These are phyloP conservation scores for Penicillium maclennaniae DNA, from an alignment of 495 filamentous ascomycete species.

Conservation along the genomic window DNA sequence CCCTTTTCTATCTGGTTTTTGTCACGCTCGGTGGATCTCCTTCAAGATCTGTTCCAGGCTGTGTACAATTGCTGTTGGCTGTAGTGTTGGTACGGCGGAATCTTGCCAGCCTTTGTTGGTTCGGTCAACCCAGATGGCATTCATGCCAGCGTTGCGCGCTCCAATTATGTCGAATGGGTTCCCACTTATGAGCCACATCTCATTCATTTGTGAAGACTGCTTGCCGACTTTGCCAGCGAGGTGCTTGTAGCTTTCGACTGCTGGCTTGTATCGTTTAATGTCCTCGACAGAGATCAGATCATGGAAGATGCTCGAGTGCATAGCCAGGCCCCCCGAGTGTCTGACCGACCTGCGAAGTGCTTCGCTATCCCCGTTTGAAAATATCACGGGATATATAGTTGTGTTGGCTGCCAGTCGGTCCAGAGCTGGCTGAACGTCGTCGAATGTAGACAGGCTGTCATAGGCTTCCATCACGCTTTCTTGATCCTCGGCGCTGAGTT, in stretches of 20 bases:
- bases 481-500: conserved; percentile 39
- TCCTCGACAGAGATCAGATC: conserved; percentile 61
- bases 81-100: conserved; percentile 20
- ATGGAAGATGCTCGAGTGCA: conserved; percentile 47
- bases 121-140: conserved; percentile 69
- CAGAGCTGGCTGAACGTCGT: conserved; percentile 58
- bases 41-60: conserved; percentile 29
- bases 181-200: conserved; percentile 69
- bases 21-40: conserved; percentile 15
- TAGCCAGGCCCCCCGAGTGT: conserved; percentile 52
- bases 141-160: conserved; percentile 44
- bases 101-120: conserved; percentile 42
- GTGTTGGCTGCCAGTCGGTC: conserved; percentile 35
- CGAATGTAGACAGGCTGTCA: conserved; percentile 63
- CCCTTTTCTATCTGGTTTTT: conserved; percentile 1
- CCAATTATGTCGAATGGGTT: conserved; percentile 79
- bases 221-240: conserved; percentile 53
- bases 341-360: conserved; percentile 59
- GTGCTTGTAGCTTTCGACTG: conserved; percentile 58
- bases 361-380: conserved; percentile 65
- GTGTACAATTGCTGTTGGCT: conserved; percentile 28
- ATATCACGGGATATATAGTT: conserved; percentile 55
- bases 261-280: conserved; percentile 63
- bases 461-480: conserved; percentile 60
- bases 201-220: conserved; percentile 35